These are phyloP conservation scores for Neonectria sp. DNA, from an alignment of 2,329 filamentous ascomycete genomes.

Conservation along the genomic window DNA sequence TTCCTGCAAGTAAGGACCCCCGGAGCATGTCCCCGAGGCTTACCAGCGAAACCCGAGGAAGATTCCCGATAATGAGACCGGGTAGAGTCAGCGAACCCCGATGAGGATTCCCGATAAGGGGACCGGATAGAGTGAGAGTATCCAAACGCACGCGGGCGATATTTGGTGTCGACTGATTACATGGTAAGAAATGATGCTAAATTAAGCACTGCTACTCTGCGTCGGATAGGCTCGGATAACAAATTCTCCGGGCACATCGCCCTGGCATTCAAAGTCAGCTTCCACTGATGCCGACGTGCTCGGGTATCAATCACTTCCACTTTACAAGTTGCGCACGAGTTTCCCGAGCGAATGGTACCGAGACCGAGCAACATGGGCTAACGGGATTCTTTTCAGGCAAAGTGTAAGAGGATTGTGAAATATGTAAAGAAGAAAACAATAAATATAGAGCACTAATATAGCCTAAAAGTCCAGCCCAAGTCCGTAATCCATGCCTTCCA, in stretches of 20 bases:
- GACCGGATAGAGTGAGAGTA: background rate
- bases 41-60: constrained; percentile 15
- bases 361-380: background rate
- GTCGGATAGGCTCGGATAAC: too few relatives aligned
- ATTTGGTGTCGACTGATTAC: too few relatives aligned
- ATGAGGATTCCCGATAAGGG: constrained; percentile 6
- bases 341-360: background rate
- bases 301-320: background rate
- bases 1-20: constrained; percentile 5
- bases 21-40: background rate
- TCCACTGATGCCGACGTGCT: background rate
- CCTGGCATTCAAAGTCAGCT: background rate
- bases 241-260: background rate
- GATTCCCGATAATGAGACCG: constrained; percentile 9
- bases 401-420: background rate
- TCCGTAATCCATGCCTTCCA: constrained; percentile 6
- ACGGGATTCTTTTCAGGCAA: background rate
- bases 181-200: too few relatives aligned
- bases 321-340: background rate
- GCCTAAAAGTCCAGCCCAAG: background rate
- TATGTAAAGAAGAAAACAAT: background rate
- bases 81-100: background rate
- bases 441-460: background rate
- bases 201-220: too few relatives aligned
- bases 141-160: background rate